A percentile compares a stretch with the other conserved stretches of the same genome.
Conservation (phyloP, 2,329 filamentous ascomycete species). For the Pseudogymnoascus sp. region DNA sequence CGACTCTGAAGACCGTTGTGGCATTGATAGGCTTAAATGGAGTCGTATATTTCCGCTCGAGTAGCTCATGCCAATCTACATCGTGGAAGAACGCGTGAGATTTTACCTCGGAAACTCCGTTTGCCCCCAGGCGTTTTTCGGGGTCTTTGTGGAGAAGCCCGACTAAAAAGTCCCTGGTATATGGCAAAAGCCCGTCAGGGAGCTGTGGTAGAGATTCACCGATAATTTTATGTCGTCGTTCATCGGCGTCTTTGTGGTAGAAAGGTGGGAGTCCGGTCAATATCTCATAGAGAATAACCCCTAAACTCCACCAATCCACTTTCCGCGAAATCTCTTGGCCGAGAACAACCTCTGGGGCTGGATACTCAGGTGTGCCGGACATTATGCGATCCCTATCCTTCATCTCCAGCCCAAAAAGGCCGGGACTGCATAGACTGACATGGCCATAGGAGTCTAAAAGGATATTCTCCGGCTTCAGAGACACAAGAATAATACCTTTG, state of each 20-base stretch:
- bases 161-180: constrained; percentile 79
- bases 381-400: constrained; percentile 95
- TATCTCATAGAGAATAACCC: constrained; percentile 93
- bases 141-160: constrained; percentile 85
- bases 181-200: constrained; percentile 75
- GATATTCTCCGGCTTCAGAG: constrained; percentile 84
- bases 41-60: constrained; percentile 93
- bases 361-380: constrained; percentile 89
- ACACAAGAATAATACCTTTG: constrained; percentile 95
- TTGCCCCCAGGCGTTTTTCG: constrained; percentile 74
- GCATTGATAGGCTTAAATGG: constrained; percentile 73
- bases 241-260: constrained; percentile 95
- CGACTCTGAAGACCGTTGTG: background rate
- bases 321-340: constrained; percentile 93
- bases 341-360: constrained; percentile 81
- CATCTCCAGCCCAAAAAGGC: constrained; percentile 93
- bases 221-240: constrained; percentile 96
- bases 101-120: constrained; percentile 91
- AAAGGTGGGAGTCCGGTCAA: constrained; percentile 89
- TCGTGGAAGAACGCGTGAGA: constrained; percentile 94
- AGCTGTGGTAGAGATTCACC: constrained; percentile 90
- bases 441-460: constrained; percentile 90
- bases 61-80: constrained; percentile 90
- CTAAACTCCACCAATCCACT: constrained; percentile 86
- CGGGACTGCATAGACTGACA: constrained; percentile 94